Percentiles rank a stretch among this genome's conserved stretches.
Conservation (phyloP, 768 basidiomycete genomes). For the Kwoniella sp. region DNA sequence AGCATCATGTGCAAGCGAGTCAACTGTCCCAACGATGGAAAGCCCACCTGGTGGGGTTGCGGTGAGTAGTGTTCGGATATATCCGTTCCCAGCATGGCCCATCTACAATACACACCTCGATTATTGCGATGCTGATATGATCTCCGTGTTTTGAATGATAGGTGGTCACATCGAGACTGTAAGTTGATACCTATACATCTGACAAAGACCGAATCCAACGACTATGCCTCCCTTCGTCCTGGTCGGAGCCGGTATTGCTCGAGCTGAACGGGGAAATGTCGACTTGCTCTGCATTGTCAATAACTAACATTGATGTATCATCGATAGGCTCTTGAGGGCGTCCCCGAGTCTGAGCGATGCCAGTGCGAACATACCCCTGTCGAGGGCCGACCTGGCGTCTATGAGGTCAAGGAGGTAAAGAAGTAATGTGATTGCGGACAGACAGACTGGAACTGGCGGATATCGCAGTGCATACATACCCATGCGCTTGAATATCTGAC, state of each 20-base stretch:
- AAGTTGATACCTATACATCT: background rate
- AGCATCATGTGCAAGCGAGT: conserved; percentile 54
- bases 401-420: conserved; percentile 39
- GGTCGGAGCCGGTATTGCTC: too few relatives aligned
- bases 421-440: conserved; percentile 7
- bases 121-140: background rate
- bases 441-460: background rate
- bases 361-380: conserved; percentile 49
- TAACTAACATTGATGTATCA: too few relatives aligned
- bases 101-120: too few relatives aligned
- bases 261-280: too few relatives aligned
- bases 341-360: conserved; percentile 47
- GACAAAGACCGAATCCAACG: background rate
- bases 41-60: conserved; percentile 55
- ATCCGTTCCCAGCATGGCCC: background rate
- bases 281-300: too few relatives aligned
- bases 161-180: conserved; percentile 51
- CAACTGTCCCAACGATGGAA: conserved; percentile 52
- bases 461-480: too few relatives aligned
- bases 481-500: too few relatives aligned
- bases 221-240: too few relatives aligned
- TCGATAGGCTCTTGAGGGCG: conserved; percentile 47
- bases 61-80: conserved; percentile 35
- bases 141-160: conserved; percentile 14
- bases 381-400: conserved; percentile 39